phyloP scores from a whole-genome alignment of 176 grass and related monocot species.

The Carex pumila region DNA sequence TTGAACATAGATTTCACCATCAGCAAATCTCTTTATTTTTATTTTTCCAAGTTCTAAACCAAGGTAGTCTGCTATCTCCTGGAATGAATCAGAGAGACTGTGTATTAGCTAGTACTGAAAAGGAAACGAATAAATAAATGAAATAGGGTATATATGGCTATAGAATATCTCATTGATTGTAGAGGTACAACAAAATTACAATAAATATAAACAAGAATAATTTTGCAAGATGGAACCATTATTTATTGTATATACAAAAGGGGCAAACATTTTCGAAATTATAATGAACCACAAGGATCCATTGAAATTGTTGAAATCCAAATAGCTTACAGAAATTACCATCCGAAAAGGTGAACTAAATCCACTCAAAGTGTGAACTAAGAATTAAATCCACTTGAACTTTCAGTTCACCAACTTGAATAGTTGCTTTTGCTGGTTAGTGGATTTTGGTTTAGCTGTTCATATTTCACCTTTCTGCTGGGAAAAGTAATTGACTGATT shows the following conservation, averaged over 20 bases:
- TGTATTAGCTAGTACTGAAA: background rate
- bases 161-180: background rate
- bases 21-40: conserved; percentile 70
- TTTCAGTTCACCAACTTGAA: background rate
- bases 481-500: background rate
- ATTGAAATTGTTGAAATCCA: background rate
- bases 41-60: conserved; percentile 53
- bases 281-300: background rate
- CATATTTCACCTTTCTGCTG: background rate
- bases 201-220: background rate
- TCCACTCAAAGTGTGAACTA: background rate
- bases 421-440: background rate
- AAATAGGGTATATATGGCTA: background rate
- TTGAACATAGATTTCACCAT: conserved; percentile 83
- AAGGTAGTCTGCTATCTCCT: conserved; percentile 64
- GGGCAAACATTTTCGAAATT: background rate
- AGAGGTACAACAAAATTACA: background rate
- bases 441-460: background rate
- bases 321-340: background rate
- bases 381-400: background rate
- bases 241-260: background rate
- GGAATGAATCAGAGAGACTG: background rate
- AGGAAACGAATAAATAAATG: background rate
- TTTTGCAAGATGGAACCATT: background rate
- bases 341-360: background rate